These are phyloP conservation scores for Emiliania huxleyi DNA, from an alignment of 78 protist genomes.

Conservation along the genomic window DNA sequence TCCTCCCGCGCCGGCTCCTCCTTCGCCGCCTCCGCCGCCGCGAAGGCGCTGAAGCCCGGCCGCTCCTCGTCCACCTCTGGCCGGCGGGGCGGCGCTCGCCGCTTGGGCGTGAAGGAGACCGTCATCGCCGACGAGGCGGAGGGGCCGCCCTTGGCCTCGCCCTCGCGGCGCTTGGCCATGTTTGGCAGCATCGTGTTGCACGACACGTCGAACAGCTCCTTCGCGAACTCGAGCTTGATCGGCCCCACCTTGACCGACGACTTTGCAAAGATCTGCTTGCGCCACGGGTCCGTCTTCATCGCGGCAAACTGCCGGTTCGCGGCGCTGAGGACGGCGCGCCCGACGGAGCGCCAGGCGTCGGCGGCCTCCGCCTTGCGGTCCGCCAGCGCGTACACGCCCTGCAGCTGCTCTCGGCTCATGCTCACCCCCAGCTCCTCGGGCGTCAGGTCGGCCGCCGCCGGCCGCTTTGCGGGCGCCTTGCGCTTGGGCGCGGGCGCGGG, in stretches of 20 bases:
- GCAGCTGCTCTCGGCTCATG: neutral
- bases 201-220: neutral
- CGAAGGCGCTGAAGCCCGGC: neutral
- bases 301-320: neutral
- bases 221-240: neutral
- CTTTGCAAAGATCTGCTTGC: neutral
- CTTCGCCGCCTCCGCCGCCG: neutral
- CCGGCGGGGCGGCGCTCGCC: neutral
- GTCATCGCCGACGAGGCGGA: neutral
- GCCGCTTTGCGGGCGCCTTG: neutral
- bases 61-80: neutral
- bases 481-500: neutral
- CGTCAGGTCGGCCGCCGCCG: neutral
- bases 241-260: neutral
- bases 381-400: neutral
- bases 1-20: neutral
- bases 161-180: neutral
- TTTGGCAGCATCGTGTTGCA: neutral
- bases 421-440: neutral
- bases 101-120: neutral
- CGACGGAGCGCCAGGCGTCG: neutral
- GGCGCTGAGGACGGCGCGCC: neutral
- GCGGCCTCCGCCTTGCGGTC: neutral
- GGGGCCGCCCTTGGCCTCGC: neutral
- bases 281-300: neutral